Evolutionary conservation across 2,329 filamentous ascomycete species (phyloP).

Genomic region (Neopestalotiopsis clavispora): DNA sequence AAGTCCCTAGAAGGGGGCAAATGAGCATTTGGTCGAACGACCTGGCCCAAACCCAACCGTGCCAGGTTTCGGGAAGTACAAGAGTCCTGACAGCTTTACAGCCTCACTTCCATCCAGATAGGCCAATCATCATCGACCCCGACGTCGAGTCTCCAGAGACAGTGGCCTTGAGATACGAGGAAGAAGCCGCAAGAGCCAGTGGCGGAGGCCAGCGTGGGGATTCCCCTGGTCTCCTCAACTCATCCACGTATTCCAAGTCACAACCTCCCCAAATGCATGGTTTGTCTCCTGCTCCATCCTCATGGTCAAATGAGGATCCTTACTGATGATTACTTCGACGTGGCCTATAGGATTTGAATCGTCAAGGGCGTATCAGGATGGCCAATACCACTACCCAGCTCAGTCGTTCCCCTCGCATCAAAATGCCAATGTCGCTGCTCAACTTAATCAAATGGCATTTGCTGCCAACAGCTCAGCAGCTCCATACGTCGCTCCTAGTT

Average conservation of each 20-base stretch:
- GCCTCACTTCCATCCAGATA: constrained; percentile 59
- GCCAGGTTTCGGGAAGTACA: constrained; percentile 4
- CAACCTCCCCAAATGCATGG: constrained; percentile 80
- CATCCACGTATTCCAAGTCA: constrained; percentile 82
- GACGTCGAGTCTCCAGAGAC: constrained; percentile 63
- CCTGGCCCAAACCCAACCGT: background rate
- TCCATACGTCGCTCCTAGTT: constrained; percentile 68
- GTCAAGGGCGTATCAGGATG: constrained; percentile 63
- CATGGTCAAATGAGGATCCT: background rate
- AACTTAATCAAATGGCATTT: constrained; percentile 62
- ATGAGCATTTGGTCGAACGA: background rate
- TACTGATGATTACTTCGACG: background rate
- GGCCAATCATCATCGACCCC: constrained; percentile 63
- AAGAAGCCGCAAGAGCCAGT: constrained; percentile 56
- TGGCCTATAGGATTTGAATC: constrained; percentile 60
- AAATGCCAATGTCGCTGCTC: constrained; percentile 54
- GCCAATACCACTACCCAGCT: constrained; percentile 56
- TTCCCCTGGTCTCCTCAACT: constrained; percentile 69
- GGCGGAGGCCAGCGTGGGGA: constrained; percentile 60
- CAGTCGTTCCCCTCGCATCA: constrained; percentile 53
- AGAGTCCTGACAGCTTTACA: constrained; percentile 32
- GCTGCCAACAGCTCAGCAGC: constrained; percentile 66
- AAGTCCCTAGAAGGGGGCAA: constrained; percentile 43
- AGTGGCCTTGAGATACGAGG: constrained; percentile 60
- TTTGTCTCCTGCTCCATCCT: constrained; percentile 53